These are phyloP conservation scores for Themeda triandra DNA, from an alignment of 176 grass and related monocot species.

Conservation along the genomic window DNA sequence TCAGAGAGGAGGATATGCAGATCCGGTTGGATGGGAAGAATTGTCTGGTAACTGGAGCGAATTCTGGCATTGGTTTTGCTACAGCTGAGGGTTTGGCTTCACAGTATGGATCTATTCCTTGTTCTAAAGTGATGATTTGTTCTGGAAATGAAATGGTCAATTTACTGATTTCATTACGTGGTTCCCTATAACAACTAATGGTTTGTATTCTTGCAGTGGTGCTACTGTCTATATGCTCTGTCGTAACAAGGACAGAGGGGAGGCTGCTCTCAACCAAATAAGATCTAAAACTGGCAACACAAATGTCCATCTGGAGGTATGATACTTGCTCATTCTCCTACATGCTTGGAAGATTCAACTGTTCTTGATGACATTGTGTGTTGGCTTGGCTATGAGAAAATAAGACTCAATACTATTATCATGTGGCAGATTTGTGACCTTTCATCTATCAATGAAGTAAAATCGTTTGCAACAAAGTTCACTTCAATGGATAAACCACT, in stretches of 20 bases:
- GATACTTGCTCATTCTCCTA: background rate
- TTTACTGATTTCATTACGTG: background rate
- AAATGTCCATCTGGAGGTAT: conserved; percentile 84
- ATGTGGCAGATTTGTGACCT: conserved; percentile 77
- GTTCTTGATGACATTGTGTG: background rate
- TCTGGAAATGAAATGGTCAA: background rate
- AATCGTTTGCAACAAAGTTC: conserved; percentile 75
- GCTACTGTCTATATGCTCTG: conserved; percentile 95
- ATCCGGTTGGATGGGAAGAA: conserved; percentile 80
- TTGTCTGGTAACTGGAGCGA: conserved; percentile 86
- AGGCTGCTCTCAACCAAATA: conserved; percentile 68
- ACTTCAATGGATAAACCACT: conserved; percentile 58
- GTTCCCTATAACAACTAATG: background rate
- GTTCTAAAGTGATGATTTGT: background rate
- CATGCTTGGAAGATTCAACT: background rate
- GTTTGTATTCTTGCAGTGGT: conserved; percentile 54
- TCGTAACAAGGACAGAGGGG: conserved; percentile 86
- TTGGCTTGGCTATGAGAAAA: background rate
- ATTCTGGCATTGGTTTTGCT: conserved; percentile 88
- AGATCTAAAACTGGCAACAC: conserved; percentile 73
- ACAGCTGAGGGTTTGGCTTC: conserved; percentile 84
- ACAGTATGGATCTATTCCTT: conserved; percentile 44
- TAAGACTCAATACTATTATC: background rate
- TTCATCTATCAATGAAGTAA: conserved; percentile 73
- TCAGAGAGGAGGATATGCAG: conserved; percentile 84